Evolutionary conservation across 495 filamentous ascomycete genomes (phyloP).

Genomic region (Chaetomium cochliodes): DNA sequence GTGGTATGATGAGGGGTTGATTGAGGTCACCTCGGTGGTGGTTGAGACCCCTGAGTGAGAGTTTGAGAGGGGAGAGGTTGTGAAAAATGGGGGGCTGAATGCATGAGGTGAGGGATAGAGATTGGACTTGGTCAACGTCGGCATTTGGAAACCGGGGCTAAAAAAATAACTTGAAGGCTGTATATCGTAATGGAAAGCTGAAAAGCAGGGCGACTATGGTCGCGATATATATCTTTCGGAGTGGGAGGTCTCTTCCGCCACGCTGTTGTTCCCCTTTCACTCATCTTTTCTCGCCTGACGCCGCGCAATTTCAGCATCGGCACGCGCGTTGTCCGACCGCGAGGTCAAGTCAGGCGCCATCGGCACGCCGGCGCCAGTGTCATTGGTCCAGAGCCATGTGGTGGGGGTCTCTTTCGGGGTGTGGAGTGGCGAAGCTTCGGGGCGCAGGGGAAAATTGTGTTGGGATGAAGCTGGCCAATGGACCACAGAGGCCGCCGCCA

Average conservation of each 20-base stretch:
- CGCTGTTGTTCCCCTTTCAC: neutral
- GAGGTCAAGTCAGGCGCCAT: conserved; percentile 10
- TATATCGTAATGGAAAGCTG: too few species aligned
- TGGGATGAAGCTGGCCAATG: too few species aligned
- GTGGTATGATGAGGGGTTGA: neutral
- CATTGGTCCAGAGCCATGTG: conserved; percentile 15
- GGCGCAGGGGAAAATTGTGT: neutral
- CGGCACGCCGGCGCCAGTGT: neutral
- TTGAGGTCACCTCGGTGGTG: too few species aligned
- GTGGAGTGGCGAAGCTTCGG: conserved; percentile 11
- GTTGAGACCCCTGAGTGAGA: too few species aligned
- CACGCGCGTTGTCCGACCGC: neutral
- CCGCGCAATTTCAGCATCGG: neutral
- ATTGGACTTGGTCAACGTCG: too few species aligned
- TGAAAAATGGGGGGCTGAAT: too few species aligned
- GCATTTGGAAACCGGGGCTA: too few species aligned
- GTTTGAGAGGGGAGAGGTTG: too few species aligned
- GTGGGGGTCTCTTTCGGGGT: neutral
- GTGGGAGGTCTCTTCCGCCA: neutral
- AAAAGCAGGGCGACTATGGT: neutral
- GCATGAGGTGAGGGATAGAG: too few species aligned
- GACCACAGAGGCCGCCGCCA: conserved; percentile 2
- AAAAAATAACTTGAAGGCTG: too few species aligned
- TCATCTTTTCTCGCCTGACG: neutral
- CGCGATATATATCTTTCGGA: neutral